These are phyloP conservation scores for Vanilla planifolia DNA, from an alignment of 106 monocot genomes.

Conservation along the genomic window DNA sequence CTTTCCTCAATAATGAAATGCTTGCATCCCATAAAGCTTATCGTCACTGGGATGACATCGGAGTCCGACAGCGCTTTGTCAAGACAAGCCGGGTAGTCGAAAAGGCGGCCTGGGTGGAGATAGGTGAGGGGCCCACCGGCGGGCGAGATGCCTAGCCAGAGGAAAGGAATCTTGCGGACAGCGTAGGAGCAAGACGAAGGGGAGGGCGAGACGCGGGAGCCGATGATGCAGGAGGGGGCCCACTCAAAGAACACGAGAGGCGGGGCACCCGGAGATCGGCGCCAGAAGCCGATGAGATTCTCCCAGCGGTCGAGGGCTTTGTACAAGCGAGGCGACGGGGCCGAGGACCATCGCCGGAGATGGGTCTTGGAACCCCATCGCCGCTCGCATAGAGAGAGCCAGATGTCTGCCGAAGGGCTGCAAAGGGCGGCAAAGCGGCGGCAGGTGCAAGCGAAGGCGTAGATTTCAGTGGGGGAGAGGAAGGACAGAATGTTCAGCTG, in stretches of 20 bases:
- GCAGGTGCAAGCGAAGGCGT: slow-evolving; percentile 49
- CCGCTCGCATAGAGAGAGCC: slow-evolving; percentile 50
- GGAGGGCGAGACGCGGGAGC: slow-evolving; percentile 44
- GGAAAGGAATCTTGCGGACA: slow-evolving; percentile 48
- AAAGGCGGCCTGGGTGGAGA: slow-evolving; percentile 11
- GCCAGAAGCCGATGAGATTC: slow-evolving; percentile 75
- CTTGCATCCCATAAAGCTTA: slow-evolving; percentile 63
- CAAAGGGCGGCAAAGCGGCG: slow-evolving; percentile 48
- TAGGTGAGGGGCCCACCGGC: slow-evolving; percentile 31
- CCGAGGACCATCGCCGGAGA: slow-evolving; percentile 21
- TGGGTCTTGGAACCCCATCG: slow-evolving; percentile 57
- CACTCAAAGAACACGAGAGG: slow-evolving; percentile 73
- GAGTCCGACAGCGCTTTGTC: slow-evolving; percentile 5
- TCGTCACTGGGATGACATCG: slow-evolving; percentile 42
- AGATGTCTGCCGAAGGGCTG: slow-evolving; percentile 33
- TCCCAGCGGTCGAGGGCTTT: slow-evolving; percentile 15
- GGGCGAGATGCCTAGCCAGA: slow-evolving; percentile 56
- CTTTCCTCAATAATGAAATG: slow-evolving; percentile 72
- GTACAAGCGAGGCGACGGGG: slow-evolving; percentile 6
- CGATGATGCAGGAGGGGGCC: slow-evolving; percentile 48
- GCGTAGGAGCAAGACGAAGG: slow-evolving; percentile 22
- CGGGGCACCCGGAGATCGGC: slow-evolving; percentile 20
- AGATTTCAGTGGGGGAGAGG: slow-evolving; percentile 33
- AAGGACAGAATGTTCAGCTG: slow-evolving; percentile 68
- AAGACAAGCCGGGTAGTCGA: not conserved